Evolutionary conservation across 441 rosid species (phyloP).

Genomic region (Capsella rubella): DNA sequence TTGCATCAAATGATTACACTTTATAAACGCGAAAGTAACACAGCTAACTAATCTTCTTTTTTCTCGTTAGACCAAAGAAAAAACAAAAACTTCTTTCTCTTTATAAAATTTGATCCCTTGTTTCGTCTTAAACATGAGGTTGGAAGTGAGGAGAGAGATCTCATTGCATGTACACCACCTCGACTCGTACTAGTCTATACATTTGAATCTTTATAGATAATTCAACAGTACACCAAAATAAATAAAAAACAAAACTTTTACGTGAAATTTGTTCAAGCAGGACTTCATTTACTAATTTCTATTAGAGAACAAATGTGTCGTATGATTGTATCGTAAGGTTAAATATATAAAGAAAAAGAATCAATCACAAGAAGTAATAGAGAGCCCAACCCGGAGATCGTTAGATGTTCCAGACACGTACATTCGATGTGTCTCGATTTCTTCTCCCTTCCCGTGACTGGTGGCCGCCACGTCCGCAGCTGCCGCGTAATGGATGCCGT

Average conservation of each 20-base stretch:
- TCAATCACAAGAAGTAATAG: conserved; percentile 88
- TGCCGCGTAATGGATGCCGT: conserved; percentile 64
- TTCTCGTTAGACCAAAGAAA: neutral
- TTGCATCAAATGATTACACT: conserved; percentile 32
- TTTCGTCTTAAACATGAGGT: neutral
- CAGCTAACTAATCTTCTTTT: neutral
- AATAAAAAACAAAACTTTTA: conserved; percentile 5
- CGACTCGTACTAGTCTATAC: neutral
- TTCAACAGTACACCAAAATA: neutral
- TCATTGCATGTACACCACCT: neutral
- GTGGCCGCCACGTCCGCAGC: conserved; percentile 46
- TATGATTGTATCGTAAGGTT: neutral
- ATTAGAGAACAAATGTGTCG: conserved; percentile 17
- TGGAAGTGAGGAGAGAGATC: neutral
- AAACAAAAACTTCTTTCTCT: neutral
- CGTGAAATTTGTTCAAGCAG: conserved; percentile 5
- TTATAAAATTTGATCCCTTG: conserved; percentile 14
- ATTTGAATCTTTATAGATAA: neutral
- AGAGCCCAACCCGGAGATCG: conserved; percentile 94
- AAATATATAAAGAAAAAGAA: conserved; percentile 21
- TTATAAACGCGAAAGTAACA: conserved; percentile 19
- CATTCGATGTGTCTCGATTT: conserved; percentile 91
- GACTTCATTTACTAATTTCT: conserved; percentile 21
- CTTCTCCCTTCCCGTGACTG: conserved; percentile 48
- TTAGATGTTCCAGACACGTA: conserved; percentile 91